Base-by-base conservation (phyloP, 495 filamentous ascomycete genomes). In the Penicillium paradoxum region DNA sequence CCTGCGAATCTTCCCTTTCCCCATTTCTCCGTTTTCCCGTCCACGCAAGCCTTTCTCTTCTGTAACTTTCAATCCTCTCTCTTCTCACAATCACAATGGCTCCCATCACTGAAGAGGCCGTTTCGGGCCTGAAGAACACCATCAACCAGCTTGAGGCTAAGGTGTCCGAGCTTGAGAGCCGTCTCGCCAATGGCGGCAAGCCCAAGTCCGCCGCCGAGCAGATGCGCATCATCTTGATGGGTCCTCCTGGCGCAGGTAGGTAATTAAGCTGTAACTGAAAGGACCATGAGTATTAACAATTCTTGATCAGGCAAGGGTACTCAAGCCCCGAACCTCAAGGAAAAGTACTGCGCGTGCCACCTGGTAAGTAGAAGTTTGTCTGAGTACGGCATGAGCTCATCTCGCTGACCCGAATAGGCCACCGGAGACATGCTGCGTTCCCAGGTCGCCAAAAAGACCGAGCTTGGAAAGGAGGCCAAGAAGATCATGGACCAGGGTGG, bases 401-500 rank as follows among this genome's bases (percentile, higher is more conserved):
- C 38, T 44, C 39, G 39, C 51, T 53, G 37, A 59, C 40, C 39
- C 42, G 25, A 53, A 42, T 65, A 97, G 92, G 93, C 95, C 53
- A 99, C 93, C 48, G 93, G 93, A 67, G 93, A 99, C 73, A 99
- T 99, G 93, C 83, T 99, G 66, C 89, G 93, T 53, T 93, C 91
- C 57, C 93, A 99, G 72, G 95, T 99, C 70, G 88, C 93, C 54
- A 96, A 95, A 80, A 97, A 97, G 83, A 99, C 95, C 41, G 73
- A 87, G 18, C 83, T 99, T 56, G 93, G 93, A 53, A 83, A 86
- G 69, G 90, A 96, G 77, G 93, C 93, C 53, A 99, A 99, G 86
- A 99, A 99, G 85, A 99, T 99, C 73, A 99, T 99, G 93, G 92
- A 99, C 63, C 85, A 91, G 66, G 93, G 93, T 62, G 93, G 91